Conservation (phyloP, 331 rosid species). For the Pyrus hybrid region DNA sequence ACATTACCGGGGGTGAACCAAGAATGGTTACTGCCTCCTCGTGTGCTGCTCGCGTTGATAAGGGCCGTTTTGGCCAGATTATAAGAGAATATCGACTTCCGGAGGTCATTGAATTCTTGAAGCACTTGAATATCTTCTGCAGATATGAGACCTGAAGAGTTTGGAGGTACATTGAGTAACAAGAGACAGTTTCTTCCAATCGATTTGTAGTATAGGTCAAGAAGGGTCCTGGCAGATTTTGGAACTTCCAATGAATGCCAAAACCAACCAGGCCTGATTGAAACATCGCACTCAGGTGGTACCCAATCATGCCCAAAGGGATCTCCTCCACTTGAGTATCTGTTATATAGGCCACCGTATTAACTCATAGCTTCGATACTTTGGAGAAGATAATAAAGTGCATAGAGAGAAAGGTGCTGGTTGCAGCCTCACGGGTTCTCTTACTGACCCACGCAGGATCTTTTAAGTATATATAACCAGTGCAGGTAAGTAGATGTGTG, state of each 20-base stretch:
- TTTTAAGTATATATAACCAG: background rate
- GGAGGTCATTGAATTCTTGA: conserved; percentile 56
- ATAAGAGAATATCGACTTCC: conserved; percentile 57
- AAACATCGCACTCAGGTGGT: conserved; percentile 84
- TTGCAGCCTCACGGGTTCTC: background rate
- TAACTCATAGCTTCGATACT: background rate
- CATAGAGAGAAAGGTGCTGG: background rate
- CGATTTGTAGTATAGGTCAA: conserved; percentile 78
- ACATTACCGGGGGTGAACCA: conserved; percentile 55
- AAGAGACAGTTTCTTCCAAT: conserved; percentile 72
- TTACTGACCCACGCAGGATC: background rate
- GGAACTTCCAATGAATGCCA: conserved; percentile 85
- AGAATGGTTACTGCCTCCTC: conserved; percentile 50
- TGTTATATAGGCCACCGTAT: conserved; percentile 26
- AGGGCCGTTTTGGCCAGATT: conserved; percentile 54
- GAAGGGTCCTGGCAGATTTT: conserved; percentile 70
- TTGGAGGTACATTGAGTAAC: conserved; percentile 82
- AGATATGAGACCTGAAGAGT: conserved; percentile 80
- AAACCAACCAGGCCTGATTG: conserved; percentile 90
- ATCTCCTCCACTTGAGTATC: conserved; percentile 60
- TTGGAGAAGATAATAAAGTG: background rate
- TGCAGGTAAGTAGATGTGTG: background rate
- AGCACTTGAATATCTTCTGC: conserved; percentile 74
- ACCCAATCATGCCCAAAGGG: conserved; percentile 77
- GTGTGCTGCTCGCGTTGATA: conserved; percentile 54